Conservation (phyloP, 306 rosid genomes). For the Carpinus fangiana region DNA sequence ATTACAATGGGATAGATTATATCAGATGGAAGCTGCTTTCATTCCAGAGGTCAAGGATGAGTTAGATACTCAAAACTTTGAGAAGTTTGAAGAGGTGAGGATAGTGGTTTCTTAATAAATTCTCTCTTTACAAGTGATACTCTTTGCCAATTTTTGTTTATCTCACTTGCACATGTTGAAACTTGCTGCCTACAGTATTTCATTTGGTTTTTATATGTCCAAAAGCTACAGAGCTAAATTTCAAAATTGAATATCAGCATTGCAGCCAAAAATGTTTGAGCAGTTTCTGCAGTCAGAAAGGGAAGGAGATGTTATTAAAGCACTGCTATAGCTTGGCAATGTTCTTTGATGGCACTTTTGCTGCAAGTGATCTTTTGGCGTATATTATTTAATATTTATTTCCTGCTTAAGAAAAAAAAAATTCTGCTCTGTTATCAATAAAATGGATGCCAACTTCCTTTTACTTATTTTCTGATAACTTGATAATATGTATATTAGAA, state of each 20-base stretch:
- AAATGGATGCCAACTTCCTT: background rate
- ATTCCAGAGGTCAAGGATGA: slow-evolving; percentile 85
- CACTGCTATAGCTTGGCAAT: background rate
- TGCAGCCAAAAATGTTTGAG: background rate
- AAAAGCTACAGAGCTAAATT: background rate
- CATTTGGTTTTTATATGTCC: background rate
- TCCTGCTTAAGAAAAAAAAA: background rate
- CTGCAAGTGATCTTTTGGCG: background rate
- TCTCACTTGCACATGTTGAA: background rate
- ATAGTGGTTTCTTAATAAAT: background rate
- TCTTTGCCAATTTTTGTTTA: background rate
- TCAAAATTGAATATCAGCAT: background rate
- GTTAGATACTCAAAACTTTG: slow-evolving; percentile 87
- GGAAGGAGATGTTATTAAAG: background rate
- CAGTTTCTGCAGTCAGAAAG: background rate
- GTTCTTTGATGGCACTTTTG: background rate
- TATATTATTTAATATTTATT: background rate
- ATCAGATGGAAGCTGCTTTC: slow-evolving; percentile 88
- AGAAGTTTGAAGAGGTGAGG: slow-evolving; percentile 82
- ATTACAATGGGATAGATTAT: slow-evolving; percentile 70
- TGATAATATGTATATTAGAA: background rate
- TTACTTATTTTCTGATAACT: background rate
- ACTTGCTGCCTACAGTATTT: background rate
- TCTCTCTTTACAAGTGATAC: too few species aligned
- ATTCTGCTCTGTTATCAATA: background rate